These are phyloP conservation scores for Hymenoscyphus linearis DNA, from an alignment of 2,329 filamentous ascomycete genomes.

Conservation along the genomic window DNA sequence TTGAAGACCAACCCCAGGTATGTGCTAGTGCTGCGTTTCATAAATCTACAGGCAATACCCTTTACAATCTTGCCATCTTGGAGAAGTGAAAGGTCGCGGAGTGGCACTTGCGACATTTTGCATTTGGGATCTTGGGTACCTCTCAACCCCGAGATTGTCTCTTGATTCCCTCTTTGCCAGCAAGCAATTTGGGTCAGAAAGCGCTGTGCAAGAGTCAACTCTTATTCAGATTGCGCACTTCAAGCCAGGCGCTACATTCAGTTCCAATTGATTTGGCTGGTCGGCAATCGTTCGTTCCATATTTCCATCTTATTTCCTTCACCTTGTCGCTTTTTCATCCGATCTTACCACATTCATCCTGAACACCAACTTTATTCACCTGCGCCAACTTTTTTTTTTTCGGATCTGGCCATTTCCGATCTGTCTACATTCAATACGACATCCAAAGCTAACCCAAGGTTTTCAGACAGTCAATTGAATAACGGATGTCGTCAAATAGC, in stretches of 20 bases:
- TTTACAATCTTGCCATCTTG: background rate
- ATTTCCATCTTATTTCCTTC: background rate
- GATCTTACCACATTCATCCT: background rate
- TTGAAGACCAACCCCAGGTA: background rate
- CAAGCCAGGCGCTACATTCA: background rate
- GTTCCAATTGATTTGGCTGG: background rate
- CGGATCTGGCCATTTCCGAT: background rate
- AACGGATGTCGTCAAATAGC: background rate
- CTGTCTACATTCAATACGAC: background rate
- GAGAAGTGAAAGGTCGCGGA: background rate
- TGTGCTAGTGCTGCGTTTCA: background rate
- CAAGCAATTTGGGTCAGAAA: background rate
- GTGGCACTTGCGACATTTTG: background rate
- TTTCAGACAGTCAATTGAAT: background rate
- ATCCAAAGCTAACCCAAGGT: background rate
- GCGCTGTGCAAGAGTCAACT: background rate
- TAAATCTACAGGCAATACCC: background rate
- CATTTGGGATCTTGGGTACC: background rate
- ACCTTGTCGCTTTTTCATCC: background rate
- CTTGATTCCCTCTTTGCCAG: background rate
- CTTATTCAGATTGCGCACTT: background rate
- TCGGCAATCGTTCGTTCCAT: slow-evolving; percentile 1
- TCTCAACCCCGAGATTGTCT: background rate
- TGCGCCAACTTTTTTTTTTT: too few species aligned
- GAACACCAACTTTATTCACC: background rate